Conservation (phyloP, 176 grass and related monocot genomes). For the Carex kokanica region DNA sequence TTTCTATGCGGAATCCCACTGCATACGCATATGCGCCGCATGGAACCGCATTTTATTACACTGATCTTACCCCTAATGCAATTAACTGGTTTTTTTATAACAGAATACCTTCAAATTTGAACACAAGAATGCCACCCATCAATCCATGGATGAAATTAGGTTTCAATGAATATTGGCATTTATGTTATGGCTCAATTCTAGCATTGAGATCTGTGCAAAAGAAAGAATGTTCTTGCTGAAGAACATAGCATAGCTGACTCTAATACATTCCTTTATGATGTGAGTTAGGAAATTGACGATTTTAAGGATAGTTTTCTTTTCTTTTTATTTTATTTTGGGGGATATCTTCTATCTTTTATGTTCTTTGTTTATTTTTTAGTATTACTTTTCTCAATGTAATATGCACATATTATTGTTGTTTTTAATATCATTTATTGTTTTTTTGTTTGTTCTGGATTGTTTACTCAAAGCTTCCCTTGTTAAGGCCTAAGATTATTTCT, state of each 20-base stretch:
- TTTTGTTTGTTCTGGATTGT: no score
- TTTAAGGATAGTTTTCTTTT: neutral
- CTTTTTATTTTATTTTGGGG: neutral
- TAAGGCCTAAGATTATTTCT: no score
- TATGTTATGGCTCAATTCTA: slow-evolving; percentile 43
- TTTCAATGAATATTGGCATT: slow-evolving; percentile 59
- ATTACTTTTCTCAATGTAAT: neutral
- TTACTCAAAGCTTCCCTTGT: no score
- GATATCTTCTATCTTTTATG: neutral
- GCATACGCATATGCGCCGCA: no score
- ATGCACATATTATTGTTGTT: neutral
- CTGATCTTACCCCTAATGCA: neutral
- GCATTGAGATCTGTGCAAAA: slow-evolving; percentile 27
- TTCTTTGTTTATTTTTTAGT: neutral
- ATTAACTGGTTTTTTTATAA: slow-evolving; percentile 5
- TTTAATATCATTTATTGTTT: no score
- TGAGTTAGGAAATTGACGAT: neutral
- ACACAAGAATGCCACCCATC: slow-evolving; percentile 34
- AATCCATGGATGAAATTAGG: slow-evolving; percentile 64
- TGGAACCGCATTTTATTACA: no score
- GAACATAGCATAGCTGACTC: slow-evolving; percentile 5
- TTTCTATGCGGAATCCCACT: no score
- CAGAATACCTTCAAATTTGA: slow-evolving; percentile 65
- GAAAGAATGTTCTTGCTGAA: neutral
- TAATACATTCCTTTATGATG: neutral